Base-by-base conservation (phyloP, 805 yeast species). In the Metschnikowia sp. region DNA sequence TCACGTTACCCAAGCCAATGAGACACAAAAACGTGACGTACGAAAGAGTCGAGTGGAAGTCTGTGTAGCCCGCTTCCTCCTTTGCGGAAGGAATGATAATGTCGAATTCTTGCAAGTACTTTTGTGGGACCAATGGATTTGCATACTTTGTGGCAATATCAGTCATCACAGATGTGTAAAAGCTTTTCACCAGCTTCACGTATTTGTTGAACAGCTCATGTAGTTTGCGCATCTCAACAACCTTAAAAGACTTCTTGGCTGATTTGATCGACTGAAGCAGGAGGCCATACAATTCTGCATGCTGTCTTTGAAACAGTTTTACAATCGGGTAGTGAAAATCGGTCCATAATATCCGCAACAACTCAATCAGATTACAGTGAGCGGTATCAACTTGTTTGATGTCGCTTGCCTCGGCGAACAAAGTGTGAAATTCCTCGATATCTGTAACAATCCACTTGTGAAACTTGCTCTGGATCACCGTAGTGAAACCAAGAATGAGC, bases 291-390 rank as follows among this genome's bases (percentile, higher is more conserved):
- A 62, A 51, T 11, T 45, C 57, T 13, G 60, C 64, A 53, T 69
- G 76, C 31, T 63, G 65, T 15, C 61, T 55, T 57, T 78, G 82
- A 55, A 75, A 83, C 59, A 75, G 75, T 54, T 81, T 83, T 50
- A 84, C 73, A 2, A 81, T 76, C 2, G 88, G 88, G 55, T 82
- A 81, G 54, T 82, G 85, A 52, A 85, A 73, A 5, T 79, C 79
- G 31, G 70, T 60, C 90, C 90, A 85, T 18, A 81, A 62, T 4
- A 61, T 55, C 43, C 81, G 84, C 15, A 72, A 53, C 39, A 56
- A 61, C 13, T 59, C 58, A 28, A 67, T 63, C 40, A 74, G 69
- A 4, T 49, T 55, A 49, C 84, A 69, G 7, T 77, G 62, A 2
- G 61, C 58, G 2, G 39, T 30, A 18, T 48, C 53, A 9, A 41